Evolutionary conservation across 2,329 filamentous ascomycete species (phyloP).

Genomic region (Kalmusia sp.): DNA sequence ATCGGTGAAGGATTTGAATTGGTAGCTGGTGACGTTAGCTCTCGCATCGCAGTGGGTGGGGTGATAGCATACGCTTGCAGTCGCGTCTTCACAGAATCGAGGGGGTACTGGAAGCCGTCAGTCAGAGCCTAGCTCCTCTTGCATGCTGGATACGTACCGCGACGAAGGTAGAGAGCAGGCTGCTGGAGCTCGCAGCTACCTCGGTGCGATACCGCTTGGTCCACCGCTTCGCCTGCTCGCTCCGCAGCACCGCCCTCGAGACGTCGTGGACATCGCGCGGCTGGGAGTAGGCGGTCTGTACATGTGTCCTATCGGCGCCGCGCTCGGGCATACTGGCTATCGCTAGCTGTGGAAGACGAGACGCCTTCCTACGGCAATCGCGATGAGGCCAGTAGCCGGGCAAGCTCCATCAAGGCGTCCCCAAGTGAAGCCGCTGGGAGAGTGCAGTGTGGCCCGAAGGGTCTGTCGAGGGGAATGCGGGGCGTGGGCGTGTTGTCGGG

Average conservation of each 20-base stretch:
- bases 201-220: slow-evolving; percentile 81
- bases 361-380: slow-evolving; percentile 67
- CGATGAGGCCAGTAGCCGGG: slow-evolving; percentile 61
- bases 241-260: slow-evolving; percentile 43
- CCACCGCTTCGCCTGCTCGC: slow-evolving; percentile 60
- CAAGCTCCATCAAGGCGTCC: slow-evolving; percentile 61
- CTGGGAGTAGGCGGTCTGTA: slow-evolving; percentile 30
- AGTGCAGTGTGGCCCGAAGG: slow-evolving; percentile 15
- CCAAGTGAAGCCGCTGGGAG: slow-evolving; percentile 27
- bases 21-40: slow-evolving; percentile 59
- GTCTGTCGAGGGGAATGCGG: slow-evolving; percentile 10
- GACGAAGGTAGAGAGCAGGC: slow-evolving; percentile 77
- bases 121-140: slow-evolving; percentile 2
- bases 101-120: slow-evolving; percentile 66
- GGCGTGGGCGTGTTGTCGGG: slow-evolving; percentile 19
- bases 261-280: slow-evolving; percentile 49
- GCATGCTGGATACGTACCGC: slow-evolving; percentile 59
- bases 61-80: slow-evolving; percentile 70
- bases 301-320: slow-evolving; percentile 29
- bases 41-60: slow-evolving; percentile 5
- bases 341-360: slow-evolving; percentile 58
- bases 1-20: slow-evolving; percentile 75
- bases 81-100: slow-evolving; percentile 88
- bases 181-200: slow-evolving; percentile 78
- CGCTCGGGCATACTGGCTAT: slow-evolving; percentile 54